These are phyloP conservation scores for Gossypium longicalyx DNA, from an alignment of 345 rosid species.

Conservation along the genomic window DNA sequence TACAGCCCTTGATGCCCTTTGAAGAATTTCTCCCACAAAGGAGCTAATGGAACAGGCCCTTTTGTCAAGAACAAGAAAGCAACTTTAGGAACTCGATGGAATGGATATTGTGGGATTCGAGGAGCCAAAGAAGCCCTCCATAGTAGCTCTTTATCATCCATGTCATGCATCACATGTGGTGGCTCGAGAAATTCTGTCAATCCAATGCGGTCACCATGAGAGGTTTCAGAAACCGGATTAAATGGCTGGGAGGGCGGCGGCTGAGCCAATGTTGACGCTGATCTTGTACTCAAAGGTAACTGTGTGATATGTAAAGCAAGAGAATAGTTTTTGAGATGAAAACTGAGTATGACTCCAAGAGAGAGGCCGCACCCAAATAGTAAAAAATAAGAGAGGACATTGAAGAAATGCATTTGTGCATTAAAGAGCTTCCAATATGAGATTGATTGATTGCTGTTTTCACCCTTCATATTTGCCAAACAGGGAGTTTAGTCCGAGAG, in stretches of 20 bases:
- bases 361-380: slow-evolving; percentile 50
- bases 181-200: slow-evolving; percentile 38
- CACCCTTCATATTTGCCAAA: slow-evolving; percentile 28
- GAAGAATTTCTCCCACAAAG: slow-evolving; percentile 81
- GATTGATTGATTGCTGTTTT: slow-evolving; percentile 26
- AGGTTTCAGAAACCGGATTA: neutral
- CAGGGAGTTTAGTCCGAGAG: neutral
- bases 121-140: slow-evolving; percentile 74
- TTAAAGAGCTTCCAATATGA: slow-evolving; percentile 32
- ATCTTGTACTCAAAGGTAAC: slow-evolving; percentile 16
- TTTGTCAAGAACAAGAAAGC: slow-evolving; percentile 84
- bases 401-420: slow-evolving; percentile 36
- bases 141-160: slow-evolving; percentile 66
- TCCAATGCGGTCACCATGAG: slow-evolving; percentile 5
- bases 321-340: slow-evolving; percentile 36
- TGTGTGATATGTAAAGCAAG: slow-evolving; percentile 29
- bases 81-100: slow-evolving; percentile 50
- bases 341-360: slow-evolving; percentile 51
- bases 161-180: slow-evolving; percentile 45
- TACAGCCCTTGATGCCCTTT: slow-evolving; percentile 56
- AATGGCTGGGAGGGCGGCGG: neutral
- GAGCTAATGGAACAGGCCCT: slow-evolving; percentile 66
- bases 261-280: slow-evolving; percentile 7
- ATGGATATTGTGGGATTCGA: slow-evolving; percentile 33
- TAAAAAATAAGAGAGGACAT: slow-evolving; percentile 38